phyloP scores from a whole-genome alignment of 768 basidiomycete species.

The Tylopilus cervinicoccineus region DNA sequence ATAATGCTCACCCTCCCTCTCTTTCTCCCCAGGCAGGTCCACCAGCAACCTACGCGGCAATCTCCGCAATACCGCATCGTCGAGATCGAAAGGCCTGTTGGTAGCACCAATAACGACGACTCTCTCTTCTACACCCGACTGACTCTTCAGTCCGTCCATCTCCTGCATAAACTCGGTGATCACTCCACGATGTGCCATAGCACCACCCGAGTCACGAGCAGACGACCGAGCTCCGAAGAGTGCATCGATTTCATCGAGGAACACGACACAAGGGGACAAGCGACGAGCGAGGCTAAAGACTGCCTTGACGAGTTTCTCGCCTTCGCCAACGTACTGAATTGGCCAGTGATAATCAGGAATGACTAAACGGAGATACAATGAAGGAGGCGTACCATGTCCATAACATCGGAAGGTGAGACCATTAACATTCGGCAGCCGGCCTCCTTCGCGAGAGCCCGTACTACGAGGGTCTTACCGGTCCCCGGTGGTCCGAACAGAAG shows the following conservation, averaged over 20 bases:
- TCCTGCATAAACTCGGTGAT: slow-evolving; percentile 95
- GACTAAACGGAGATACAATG: background rate
- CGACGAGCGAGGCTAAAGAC: slow-evolving; percentile 85
- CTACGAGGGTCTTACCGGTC: slow-evolving; percentile 87
- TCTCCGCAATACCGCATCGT: slow-evolving; percentile 88
- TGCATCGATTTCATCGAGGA: slow-evolving; percentile 93
- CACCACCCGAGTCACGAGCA: slow-evolving; percentile 70
- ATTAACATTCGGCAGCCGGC: slow-evolving; percentile 92
- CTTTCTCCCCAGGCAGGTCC: slow-evolving; percentile 83
- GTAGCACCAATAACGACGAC: slow-evolving; percentile 94
- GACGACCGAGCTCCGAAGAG: slow-evolving; percentile 85
- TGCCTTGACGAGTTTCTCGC: slow-evolving; percentile 84
- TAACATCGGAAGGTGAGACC: slow-evolving; percentile 88
- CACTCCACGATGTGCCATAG: slow-evolving; percentile 80
- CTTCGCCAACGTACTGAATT: slow-evolving; percentile 78
- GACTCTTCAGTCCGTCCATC: slow-evolving; percentile 87
- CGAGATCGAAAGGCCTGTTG: slow-evolving; percentile 86
- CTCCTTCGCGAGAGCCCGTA: slow-evolving; percentile 88
- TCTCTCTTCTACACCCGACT: slow-evolving; percentile 53
- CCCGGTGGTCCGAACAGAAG: slow-evolving; percentile 92
- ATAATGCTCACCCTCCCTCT: slow-evolving; percentile 65
- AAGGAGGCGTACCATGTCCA: slow-evolving; percentile 75
- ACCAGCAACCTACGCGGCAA: slow-evolving; percentile 83
- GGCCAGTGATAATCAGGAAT: slow-evolving; percentile 3
- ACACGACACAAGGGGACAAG: slow-evolving; percentile 88